A percentile compares a stretch with the other conserved stretches of the same genome.
phyloP scores from a whole-genome alignment of 331 rosid species.

The Pyracantha coccinea region DNA sequence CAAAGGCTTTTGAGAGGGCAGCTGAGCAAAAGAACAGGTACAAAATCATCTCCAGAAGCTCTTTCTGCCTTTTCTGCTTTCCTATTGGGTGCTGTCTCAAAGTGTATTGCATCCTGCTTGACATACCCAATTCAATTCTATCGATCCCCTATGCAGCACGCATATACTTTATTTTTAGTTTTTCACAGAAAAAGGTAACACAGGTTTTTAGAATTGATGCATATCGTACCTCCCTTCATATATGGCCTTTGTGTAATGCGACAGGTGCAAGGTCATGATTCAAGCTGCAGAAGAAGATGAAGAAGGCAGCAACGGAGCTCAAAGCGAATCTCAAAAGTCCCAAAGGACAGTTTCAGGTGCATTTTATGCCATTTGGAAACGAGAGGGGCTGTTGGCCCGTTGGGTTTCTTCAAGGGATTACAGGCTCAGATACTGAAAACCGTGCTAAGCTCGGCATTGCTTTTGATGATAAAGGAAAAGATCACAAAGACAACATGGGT shows the following conservation, averaged over 20 bases:
- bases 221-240: neutral
- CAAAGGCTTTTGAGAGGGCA: constrained; percentile 44
- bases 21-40: constrained; percentile 36
- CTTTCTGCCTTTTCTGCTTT: constrained; percentile 87
- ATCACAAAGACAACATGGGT: constrained; percentile 76
- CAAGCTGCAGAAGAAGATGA: constrained; percentile 74
- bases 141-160: neutral
- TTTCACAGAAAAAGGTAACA: no score
- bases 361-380: constrained; percentile 57
- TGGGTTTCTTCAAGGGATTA: constrained; percentile 89
- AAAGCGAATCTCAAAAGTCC: constrained; percentile 31
- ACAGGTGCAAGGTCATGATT: constrained; percentile 86
- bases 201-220: neutral
- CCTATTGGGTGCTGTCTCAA: constrained; percentile 77
- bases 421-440: constrained; percentile 92
- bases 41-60: constrained; percentile 59
- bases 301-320: constrained; percentile 28
- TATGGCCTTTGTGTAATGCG: constrained; percentile 2
- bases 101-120: constrained; percentile 82
- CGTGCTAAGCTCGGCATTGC: constrained; percentile 83
- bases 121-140: constrained; percentile 60
- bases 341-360: constrained; percentile 68
- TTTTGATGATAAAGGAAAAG: constrained; percentile 89
- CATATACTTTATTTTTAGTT: neutral
- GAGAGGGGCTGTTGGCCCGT: constrained; percentile 68